These are phyloP conservation scores for Gillenia trifoliata DNA, from an alignment of 306 rosid genomes.

Conservation along the genomic window DNA sequence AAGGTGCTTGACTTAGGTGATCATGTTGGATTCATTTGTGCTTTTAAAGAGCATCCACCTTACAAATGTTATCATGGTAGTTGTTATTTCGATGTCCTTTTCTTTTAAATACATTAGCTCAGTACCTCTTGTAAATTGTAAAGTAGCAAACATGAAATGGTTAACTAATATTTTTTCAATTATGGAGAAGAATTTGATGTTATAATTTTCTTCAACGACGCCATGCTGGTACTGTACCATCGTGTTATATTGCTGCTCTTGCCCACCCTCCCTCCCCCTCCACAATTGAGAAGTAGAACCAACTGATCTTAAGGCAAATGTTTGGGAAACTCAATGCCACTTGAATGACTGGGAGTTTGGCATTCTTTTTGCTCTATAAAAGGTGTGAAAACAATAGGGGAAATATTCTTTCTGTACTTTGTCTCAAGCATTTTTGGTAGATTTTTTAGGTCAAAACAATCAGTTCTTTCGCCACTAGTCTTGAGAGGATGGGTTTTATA, in stretches of 20 bases:
- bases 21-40: background rate
- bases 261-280: too few species aligned
- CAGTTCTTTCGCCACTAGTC: background rate
- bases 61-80: background rate
- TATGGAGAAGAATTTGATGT: background rate
- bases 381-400: too few species aligned
- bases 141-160: background rate
- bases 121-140: background rate
- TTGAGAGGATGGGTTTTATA: background rate
- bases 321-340: too few species aligned
- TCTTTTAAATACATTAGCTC: background rate
- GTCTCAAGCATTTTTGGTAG: background rate
- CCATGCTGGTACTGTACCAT: too few species aligned
- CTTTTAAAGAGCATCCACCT: background rate
- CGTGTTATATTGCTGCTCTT: too few species aligned
- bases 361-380: too few species aligned
- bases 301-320: too few species aligned
- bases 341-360: too few species aligned
- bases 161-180: background rate
- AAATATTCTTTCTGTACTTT: background rate
- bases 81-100: background rate
- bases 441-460: background rate
- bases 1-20: background rate
- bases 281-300: too few species aligned
- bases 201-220: background rate